Conservation (phyloP, 2,329 filamentous ascomycete species). For the Hymenotorrendiella dingleyae region DNA sequence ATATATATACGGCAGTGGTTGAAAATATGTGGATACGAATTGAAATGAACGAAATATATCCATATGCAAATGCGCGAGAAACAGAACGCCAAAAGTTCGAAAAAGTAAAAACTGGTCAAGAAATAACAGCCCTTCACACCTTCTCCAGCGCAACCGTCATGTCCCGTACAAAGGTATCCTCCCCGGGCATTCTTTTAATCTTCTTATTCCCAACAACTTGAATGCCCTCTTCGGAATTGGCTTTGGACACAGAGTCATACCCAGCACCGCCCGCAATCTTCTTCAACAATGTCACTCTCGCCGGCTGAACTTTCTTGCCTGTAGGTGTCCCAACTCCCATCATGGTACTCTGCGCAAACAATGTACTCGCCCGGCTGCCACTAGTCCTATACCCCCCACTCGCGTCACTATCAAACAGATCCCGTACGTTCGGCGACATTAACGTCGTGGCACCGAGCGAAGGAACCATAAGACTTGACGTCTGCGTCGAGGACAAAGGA, state of each 20-base stretch:
- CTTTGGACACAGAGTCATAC: neutral
- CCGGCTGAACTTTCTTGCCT: conserved; percentile 11
- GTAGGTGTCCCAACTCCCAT: neutral
- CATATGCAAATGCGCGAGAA: too few relatives aligned
- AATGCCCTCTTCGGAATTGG: too few relatives aligned
- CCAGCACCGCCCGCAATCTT: neutral
- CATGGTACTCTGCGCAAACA: conserved; percentile 1
- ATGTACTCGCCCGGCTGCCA: conserved; percentile 11
- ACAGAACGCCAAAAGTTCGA: too few relatives aligned
- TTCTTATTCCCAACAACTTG: conserved; percentile 2
- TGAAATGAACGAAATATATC: too few relatives aligned
- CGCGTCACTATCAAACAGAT: conserved; percentile 11
- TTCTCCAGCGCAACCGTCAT: conserved; percentile 10
- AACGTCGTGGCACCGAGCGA: conserved; percentile 11
- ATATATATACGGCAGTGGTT: too few relatives aligned
- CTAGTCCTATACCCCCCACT: conserved; percentile 4
- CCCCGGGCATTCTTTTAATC: conserved; percentile 1
- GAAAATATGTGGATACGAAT: too few relatives aligned
- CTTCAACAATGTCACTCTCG: conserved; percentile 4
- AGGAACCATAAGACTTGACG: conserved; percentile 11
- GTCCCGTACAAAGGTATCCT: conserved; percentile 11
- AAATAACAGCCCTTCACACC: neutral
- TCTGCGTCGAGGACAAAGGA: conserved; percentile 10
- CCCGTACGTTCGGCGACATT: conserved; percentile 12
- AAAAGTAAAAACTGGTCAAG: neutral